Conservation (phyloP, 306 rosid genomes). For the Quercus dentata region DNA sequence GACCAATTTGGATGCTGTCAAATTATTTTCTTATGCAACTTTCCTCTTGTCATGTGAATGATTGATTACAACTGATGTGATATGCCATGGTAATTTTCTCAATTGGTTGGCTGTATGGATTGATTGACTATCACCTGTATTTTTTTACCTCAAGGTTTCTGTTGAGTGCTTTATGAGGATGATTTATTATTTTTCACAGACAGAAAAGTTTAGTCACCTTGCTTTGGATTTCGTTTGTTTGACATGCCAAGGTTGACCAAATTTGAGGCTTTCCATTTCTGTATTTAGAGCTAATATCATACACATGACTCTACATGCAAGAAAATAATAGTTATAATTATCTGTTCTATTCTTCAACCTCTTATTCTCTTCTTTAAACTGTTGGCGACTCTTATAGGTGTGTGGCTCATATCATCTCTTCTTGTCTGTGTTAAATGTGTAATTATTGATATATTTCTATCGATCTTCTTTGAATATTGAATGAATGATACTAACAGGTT, state of each 20-base stretch:
- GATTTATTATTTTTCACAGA: background rate
- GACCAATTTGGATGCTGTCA: background rate
- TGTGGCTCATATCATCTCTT: background rate
- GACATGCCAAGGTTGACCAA: background rate
- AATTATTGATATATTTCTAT: background rate
- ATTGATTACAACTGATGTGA: background rate
- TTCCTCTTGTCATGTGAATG: background rate
- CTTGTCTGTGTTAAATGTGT: background rate
- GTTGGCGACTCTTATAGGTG: background rate
- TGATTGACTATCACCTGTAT: background rate
- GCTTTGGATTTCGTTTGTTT: background rate
- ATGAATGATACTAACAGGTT: slow-evolving; percentile 50
- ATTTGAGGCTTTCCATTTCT: background rate
- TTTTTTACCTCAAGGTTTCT: background rate
- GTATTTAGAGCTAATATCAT: background rate
- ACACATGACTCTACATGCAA: background rate
- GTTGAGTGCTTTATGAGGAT: background rate
- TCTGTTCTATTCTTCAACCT: background rate
- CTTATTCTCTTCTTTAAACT: no score
- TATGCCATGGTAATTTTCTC: background rate
- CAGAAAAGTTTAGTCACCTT: background rate
- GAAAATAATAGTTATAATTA: background rate
- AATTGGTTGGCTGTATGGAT: background rate
- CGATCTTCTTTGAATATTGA: slow-evolving; percentile 11
- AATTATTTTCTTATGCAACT: background rate